phyloP scores from a whole-genome alignment of 208 protist species.

The Acanthamoeba pearcei region DNA sequence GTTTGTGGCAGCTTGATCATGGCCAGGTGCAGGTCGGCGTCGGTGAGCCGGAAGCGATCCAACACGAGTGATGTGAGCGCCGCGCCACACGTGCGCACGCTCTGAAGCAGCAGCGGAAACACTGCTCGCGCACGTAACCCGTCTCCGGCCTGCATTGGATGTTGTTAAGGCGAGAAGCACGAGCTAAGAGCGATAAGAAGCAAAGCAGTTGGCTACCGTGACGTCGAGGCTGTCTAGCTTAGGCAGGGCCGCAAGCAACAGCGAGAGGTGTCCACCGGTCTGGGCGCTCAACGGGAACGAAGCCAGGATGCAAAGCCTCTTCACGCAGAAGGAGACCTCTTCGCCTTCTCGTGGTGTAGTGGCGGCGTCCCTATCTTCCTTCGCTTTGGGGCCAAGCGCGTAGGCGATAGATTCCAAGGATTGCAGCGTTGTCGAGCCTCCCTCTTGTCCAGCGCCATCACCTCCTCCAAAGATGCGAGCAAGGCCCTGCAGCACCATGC shows the following conservation, averaged over 20 bases:
- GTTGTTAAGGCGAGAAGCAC: not conserved
- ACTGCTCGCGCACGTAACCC: not conserved
- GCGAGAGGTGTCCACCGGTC: slow-evolving; percentile 1
- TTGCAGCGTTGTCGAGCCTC: not conserved
- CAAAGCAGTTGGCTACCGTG: not conserved
- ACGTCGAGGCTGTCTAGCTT: not conserved
- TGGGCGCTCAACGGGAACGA: slow-evolving; percentile 28
- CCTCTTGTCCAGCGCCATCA: not conserved
- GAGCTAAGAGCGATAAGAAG: no score
- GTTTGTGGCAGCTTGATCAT: slow-evolving; percentile 51
- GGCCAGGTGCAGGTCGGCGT: slow-evolving; percentile 46
- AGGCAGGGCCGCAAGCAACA: slow-evolving; percentile 44
- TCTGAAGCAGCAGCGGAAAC: slow-evolving; percentile 32
- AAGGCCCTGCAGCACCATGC: slow-evolving; percentile 7
- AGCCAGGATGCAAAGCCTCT: not conserved
- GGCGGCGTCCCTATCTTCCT: not conserved
- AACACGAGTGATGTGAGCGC: not conserved
- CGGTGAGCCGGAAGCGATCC: slow-evolving; percentile 20
- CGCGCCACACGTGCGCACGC: not conserved
- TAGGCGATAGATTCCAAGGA: slow-evolving; percentile 5
- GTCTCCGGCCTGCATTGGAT: slow-evolving; percentile 11
- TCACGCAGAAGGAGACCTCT: not conserved
- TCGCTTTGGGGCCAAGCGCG: not conserved
- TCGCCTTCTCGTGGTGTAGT: not conserved
- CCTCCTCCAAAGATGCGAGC: not conserved